Conservation (phyloP, 140 eudicot species). For the Artemisia princeps region DNA sequence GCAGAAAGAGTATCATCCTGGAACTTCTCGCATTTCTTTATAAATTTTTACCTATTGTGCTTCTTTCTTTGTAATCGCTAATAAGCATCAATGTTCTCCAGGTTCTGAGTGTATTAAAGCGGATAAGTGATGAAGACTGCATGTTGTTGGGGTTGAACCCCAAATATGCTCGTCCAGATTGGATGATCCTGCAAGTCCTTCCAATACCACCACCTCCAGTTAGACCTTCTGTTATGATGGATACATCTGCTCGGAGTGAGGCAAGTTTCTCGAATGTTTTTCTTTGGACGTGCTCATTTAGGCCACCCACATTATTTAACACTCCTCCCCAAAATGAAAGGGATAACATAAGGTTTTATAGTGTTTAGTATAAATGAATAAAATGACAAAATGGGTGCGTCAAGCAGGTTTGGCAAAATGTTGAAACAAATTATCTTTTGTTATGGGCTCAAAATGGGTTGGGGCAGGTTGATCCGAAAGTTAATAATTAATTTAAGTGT, state of each 20-base stretch:
- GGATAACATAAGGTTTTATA: not conserved
- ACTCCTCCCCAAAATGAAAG: not conserved
- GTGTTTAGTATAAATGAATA: not conserved
- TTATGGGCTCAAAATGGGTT: too few species aligned
- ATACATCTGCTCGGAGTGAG: conserved; percentile 94
- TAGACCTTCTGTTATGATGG: conserved; percentile 99
- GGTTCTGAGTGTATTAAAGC: conserved; percentile 80
- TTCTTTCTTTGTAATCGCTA: conserved; percentile 11
- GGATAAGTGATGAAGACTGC: conserved; percentile 90
- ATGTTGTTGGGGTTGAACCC: conserved; percentile 76
- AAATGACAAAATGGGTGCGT: not conserved
- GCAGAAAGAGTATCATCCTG: conserved; percentile 69
- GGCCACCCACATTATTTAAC: not conserved
- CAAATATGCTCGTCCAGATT: conserved; percentile 92
- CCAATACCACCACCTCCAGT: conserved; percentile 99
- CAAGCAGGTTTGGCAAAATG: not conserved
- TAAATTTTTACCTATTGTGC: not conserved
- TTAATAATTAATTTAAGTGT: too few species aligned
- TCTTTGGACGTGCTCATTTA: not conserved
- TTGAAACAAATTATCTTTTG: too few species aligned
- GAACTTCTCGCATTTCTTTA: not conserved
- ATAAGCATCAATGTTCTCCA: conserved; percentile 24
- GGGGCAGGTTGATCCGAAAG: too few species aligned
- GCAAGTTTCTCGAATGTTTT: conserved; percentile 34
- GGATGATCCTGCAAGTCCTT: conserved; percentile 96